Percentiles rank a stretch among this genome's conserved stretches.
phyloP scores from a whole-genome alignment of 257 asterid species.

The Fraxinus pennsylvanica region DNA sequence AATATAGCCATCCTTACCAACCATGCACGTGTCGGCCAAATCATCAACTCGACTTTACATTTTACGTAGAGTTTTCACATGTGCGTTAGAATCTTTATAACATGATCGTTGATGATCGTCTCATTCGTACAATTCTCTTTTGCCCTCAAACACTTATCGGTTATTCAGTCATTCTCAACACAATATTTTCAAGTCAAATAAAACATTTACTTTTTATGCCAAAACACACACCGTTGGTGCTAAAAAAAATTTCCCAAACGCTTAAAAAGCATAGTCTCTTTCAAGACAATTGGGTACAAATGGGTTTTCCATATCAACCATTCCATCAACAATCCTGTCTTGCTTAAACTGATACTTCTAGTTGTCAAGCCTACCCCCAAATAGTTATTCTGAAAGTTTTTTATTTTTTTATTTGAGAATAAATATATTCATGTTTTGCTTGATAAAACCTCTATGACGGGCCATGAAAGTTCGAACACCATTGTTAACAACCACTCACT shows the following conservation, averaged over 20 bases:
- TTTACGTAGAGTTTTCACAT: background rate
- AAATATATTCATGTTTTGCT: background rate
- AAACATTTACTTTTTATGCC: background rate
- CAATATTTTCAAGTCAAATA: background rate
- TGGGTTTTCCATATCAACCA: background rate
- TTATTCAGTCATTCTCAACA: background rate
- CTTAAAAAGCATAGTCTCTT: background rate
- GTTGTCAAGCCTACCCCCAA: background rate
- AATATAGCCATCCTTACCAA: background rate
- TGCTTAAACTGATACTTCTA: background rate
- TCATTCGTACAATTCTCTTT: background rate
- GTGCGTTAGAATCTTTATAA: background rate
- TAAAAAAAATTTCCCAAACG: background rate
- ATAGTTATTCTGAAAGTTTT: background rate
- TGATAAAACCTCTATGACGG: background rate
- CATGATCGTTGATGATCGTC: background rate
- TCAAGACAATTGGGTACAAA: background rate
- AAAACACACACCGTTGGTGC: background rate
- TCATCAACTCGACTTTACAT: background rate
- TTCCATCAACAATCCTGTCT: background rate
- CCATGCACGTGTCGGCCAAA: background rate
- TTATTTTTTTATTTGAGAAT: too few relatives aligned
- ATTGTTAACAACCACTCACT: background rate
- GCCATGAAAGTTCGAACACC: background rate
- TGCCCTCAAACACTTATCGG: background rate